phyloP scores from a whole-genome alignment of 768 basidiomycete genomes.

The Strobilomyces confusus region DNA sequence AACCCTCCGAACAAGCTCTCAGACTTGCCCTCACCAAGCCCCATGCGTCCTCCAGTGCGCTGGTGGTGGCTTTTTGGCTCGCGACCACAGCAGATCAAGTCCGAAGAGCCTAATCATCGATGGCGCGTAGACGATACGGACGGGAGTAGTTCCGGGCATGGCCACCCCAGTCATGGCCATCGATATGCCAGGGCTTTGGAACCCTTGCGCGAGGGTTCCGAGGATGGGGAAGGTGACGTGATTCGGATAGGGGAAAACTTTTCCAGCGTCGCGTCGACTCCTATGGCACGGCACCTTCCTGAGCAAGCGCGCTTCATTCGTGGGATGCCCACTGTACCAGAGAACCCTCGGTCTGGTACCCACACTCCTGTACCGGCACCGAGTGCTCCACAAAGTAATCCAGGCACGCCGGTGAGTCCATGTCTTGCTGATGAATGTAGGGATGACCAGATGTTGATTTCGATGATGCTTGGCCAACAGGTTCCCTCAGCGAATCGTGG shows the following conservation, averaged over 20 bases:
- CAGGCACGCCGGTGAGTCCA: slow-evolving; percentile 16
- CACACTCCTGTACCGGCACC: background rate
- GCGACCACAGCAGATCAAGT: slow-evolving; percentile 24
- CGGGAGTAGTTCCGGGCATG: slow-evolving; percentile 20
- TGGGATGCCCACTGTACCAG: slow-evolving; percentile 4
- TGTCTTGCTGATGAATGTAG: background rate
- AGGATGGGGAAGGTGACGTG: slow-evolving; percentile 9
- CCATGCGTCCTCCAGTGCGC: slow-evolving; percentile 8
- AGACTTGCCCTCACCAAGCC: slow-evolving; percentile 2
- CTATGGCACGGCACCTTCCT: slow-evolving; percentile 7
- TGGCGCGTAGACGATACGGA: slow-evolving; percentile 29
- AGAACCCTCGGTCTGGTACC: background rate
- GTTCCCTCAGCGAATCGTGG: background rate
- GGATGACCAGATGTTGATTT: background rate
- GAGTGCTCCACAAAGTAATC: background rate
- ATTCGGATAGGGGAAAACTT: slow-evolving; percentile 21
- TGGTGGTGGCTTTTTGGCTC: slow-evolving; percentile 26
- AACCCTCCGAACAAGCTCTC: slow-evolving; percentile 1
- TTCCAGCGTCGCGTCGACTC: slow-evolving; percentile 12
- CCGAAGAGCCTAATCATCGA: slow-evolving; percentile 15
- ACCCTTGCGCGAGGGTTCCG: slow-evolving; percentile 7
- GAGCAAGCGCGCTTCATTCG: slow-evolving; percentile 6
- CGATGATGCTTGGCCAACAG: slow-evolving; percentile 2
- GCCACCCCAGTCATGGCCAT: slow-evolving; percentile 9
- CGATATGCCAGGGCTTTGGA: slow-evolving; percentile 6